phyloP scores from a whole-genome alignment of 1,284 basidiomycete genomes.

The Ustilago esculenta region DNA sequence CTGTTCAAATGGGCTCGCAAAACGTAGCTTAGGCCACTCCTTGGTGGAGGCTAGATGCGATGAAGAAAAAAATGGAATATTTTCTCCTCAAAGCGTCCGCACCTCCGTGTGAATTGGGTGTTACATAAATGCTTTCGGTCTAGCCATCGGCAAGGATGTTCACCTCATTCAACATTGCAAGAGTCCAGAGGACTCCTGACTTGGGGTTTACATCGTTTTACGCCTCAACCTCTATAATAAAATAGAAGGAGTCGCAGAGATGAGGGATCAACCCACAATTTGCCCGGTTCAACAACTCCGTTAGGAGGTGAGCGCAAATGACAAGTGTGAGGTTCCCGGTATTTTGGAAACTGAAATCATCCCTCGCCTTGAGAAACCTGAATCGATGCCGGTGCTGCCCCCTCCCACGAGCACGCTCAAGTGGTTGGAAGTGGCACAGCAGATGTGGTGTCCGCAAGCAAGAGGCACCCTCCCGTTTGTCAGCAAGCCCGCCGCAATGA shows the following conservation, averaged over 20 bases:
- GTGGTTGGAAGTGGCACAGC: background rate
- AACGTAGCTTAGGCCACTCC: conserved; percentile 3
- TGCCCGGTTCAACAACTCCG: background rate
- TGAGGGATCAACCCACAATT: background rate
- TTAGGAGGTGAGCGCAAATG: background rate
- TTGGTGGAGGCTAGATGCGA: conserved; percentile 4
- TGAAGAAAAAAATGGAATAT: too few species aligned
- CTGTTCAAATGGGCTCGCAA: background rate
- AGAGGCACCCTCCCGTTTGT: too few species aligned
- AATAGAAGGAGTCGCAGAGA: too few species aligned
- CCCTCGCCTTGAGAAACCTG: too few species aligned
- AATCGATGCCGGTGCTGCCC: background rate
- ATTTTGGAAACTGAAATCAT: background rate
- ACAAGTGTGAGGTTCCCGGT: conserved; percentile 1
- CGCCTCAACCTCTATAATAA: background rate
- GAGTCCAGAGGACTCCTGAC: background rate
- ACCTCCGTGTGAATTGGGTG: too few species aligned
- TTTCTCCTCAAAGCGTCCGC: too few species aligned
- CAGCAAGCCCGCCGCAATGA: too few species aligned
- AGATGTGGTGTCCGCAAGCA: background rate
- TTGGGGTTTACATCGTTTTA: background rate
- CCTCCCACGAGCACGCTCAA: conserved; percentile 2
- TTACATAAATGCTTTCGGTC: too few species aligned
- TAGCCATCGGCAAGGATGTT: background rate
- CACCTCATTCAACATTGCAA: conserved; percentile 1